Evolutionary conservation across 805 yeast species (phyloP).

Genomic region (Candida tammaniensis): DNA sequence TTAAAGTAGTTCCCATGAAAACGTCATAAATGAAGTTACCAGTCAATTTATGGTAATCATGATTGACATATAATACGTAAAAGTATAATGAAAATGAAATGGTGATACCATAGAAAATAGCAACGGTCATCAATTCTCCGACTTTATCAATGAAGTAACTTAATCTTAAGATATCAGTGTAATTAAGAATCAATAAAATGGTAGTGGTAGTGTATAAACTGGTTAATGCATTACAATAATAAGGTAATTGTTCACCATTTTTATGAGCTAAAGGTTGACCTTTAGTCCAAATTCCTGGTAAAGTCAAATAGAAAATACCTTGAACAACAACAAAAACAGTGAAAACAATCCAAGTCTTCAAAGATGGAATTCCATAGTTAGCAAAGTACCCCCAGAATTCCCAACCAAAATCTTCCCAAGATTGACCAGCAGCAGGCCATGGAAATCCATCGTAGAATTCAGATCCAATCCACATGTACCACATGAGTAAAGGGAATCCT

Average conservation of each 20-base stretch:
- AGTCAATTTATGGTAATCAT: conserved; percentile 86
- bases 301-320: conserved; percentile 67
- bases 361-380: conserved; percentile 57
- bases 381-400: conserved; percentile 45
- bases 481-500: conserved; percentile 92
- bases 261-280: conserved; percentile 90
- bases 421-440: conserved; percentile 56
- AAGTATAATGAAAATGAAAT: conserved; percentile 70
- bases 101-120: conserved; percentile 73
- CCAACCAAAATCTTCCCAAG: conserved; percentile 46
- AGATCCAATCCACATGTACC: conserved; percentile 93
- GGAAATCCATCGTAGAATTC: conserved; percentile 76
- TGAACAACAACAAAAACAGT: conserved; percentile 68
- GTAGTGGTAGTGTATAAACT: conserved; percentile 70
- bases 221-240: conserved; percentile 90
- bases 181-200: conserved; percentile 61
- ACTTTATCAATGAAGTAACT: conserved; percentile 75
- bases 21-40: conserved; percentile 88
- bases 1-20: conserved; percentile 96
- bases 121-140: conserved; percentile 91
- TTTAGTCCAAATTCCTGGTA: conserved; percentile 93
- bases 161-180: conserved; percentile 69
- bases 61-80: conserved; percentile 59
- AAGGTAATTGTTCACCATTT: conserved; percentile 78
- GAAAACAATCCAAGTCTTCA: conserved; percentile 67